A percentile compares a stretch with the other conserved stretches of the same genome.
These are phyloP conservation scores for Strobilomyces confusus DNA, from an alignment of 768 basidiomycete species.

Conservation along the genomic window DNA sequence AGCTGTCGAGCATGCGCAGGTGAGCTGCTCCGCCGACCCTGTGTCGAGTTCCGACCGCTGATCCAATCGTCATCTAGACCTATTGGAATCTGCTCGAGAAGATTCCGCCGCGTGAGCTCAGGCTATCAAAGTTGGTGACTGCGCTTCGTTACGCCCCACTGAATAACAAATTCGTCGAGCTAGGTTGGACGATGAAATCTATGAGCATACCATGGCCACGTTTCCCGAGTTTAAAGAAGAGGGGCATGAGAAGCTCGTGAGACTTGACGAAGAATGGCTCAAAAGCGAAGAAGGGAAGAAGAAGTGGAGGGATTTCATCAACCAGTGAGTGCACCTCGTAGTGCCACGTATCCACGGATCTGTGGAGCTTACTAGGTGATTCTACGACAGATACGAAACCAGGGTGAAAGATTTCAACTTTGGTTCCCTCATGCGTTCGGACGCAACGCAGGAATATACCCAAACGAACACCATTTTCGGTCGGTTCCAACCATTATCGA, in stretches of 20 bases:
- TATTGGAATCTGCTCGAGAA: constrained; percentile 93
- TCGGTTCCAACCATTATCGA: constrained; percentile 28
- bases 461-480: constrained; percentile 95
- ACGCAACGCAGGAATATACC: constrained; percentile 76
- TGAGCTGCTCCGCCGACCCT: constrained; percentile 30
- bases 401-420: constrained; percentile 95
- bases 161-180: constrained; percentile 18
- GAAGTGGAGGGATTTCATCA: constrained; percentile 87
- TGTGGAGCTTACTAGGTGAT: constrained; percentile 9
- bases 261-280: constrained; percentile 88
- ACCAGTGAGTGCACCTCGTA: constrained; percentile 42
- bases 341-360: background rate
- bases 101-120: constrained; percentile 70
- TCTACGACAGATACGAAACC: constrained; percentile 67
- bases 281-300: constrained; percentile 87
- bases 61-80: constrained; percentile 50
- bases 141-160: background rate
- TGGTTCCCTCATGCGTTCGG: constrained; percentile 86
- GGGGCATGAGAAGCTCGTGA: constrained; percentile 43
- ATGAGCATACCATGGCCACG: constrained; percentile 60
- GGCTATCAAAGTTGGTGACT: constrained; percentile 69
- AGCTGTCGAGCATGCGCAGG: constrained; percentile 95
- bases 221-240: constrained; percentile 77
- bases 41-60: constrained; percentile 6
- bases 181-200: constrained; percentile 91